Evolutionary conservation across 2,329 filamentous ascomycete genomes (phyloP).

Genomic region (Pseudocercospora fuligena): DNA sequence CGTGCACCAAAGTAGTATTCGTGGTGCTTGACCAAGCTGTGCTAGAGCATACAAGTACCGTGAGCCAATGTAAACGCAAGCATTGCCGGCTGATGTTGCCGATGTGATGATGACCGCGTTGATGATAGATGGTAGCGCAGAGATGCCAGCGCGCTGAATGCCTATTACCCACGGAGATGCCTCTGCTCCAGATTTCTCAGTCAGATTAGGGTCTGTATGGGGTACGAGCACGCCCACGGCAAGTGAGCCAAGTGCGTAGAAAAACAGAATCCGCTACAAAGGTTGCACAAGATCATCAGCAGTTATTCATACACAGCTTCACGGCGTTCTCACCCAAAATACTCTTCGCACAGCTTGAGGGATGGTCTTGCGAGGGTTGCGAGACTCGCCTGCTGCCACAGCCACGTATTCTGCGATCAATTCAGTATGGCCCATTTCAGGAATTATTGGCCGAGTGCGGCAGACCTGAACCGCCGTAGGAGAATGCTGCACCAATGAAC

Average conservation of each 20-base stretch:
- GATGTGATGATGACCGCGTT: constrained; percentile 71
- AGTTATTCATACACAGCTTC: not conserved
- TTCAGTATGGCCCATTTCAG: not conserved
- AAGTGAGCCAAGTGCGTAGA: constrained; percentile 48
- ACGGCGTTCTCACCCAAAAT: not conserved
- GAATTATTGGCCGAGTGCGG: not conserved
- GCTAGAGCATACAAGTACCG: constrained; percentile 61
- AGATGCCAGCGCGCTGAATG: constrained; percentile 64
- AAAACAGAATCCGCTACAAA: constrained; percentile 52
- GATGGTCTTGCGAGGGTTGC: constrained; percentile 34
- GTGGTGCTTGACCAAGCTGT: constrained; percentile 68
- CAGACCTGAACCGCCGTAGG: constrained; percentile 12
- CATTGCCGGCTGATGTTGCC: constrained; percentile 63
- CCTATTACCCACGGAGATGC: constrained; percentile 63
- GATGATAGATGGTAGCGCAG: constrained; percentile 66
- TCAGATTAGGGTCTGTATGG: constrained; percentile 44
- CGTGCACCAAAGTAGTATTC: constrained; percentile 49
- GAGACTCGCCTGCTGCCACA: constrained; percentile 36
- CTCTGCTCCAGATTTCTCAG: constrained; percentile 40
- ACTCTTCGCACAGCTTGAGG: constrained; percentile 36
- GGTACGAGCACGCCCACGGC: constrained; percentile 47
- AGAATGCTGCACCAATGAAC: constrained; percentile 33
- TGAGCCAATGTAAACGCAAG: constrained; percentile 58
- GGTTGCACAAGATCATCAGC: constrained; percentile 36
- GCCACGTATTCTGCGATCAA: constrained; percentile 40